These are phyloP conservation scores for Xerocomus spinulosus DNA, from an alignment of 768 basidiomycete genomes.

Conservation along the genomic window DNA sequence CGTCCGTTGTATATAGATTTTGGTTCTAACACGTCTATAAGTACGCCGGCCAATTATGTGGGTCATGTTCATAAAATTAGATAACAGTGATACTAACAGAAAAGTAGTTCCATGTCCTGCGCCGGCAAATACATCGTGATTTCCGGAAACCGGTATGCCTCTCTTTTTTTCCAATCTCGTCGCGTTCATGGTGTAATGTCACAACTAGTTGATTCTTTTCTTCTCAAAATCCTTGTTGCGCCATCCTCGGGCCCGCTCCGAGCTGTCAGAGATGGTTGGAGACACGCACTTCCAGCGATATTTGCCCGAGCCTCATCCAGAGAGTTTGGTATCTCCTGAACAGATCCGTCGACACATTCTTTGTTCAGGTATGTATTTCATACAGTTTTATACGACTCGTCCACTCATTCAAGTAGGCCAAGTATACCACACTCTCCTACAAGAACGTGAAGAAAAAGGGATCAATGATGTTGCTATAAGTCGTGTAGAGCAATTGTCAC, in stretches of 20 bases:
- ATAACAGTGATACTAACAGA: slow-evolving; percentile 11
- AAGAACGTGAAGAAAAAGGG: slow-evolving; percentile 87
- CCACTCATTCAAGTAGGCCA: slow-evolving; percentile 52
- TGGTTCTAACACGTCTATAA: slow-evolving; percentile 28
- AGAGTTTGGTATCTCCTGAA: slow-evolving; percentile 71
- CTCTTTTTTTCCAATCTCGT: not conserved
- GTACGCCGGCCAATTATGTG: slow-evolving; percentile 93
- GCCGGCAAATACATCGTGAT: slow-evolving; percentile 94
- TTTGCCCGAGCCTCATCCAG: slow-evolving; percentile 76
- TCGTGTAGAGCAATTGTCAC: slow-evolving; percentile 90
- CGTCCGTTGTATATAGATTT: not conserved
- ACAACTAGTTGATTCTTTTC: slow-evolving; percentile 75
- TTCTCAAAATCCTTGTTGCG: slow-evolving; percentile 97
- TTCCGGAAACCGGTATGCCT: slow-evolving; percentile 88
- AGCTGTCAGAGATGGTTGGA: slow-evolving; percentile 81
- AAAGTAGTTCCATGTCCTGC: slow-evolving; percentile 86
- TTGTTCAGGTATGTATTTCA: slow-evolving; percentile 59
- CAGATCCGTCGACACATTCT: slow-evolving; percentile 90
- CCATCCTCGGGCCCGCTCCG: slow-evolving; percentile 87
- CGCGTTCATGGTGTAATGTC: not conserved
- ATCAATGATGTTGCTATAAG: slow-evolving; percentile 94
- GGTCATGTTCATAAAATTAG: not conserved
- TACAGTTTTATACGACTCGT: not conserved
- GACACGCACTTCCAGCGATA: slow-evolving; percentile 93
- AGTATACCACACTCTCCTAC: slow-evolving; percentile 86